A percentile compares a stretch with the other conserved stretches of the same genome.
Evolutionary conservation across 2,329 filamentous ascomycete species (phyloP).

Genomic region (Botrytis paeoniae): DNA sequence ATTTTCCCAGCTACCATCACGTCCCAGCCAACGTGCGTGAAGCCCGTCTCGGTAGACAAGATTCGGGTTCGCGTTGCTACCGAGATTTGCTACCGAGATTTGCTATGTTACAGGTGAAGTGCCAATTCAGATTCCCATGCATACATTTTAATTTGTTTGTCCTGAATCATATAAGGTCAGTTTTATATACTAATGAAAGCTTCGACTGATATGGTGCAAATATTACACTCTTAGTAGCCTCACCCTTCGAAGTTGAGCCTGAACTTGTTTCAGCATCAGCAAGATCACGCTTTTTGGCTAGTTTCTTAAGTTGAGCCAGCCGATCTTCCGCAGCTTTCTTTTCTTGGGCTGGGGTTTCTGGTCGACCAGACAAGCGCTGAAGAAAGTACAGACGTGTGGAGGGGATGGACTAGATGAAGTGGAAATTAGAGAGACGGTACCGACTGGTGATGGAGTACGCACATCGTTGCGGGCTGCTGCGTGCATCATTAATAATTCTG

Average conservation of each 20-base stretch:
- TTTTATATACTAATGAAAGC: neutral
- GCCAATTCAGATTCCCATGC: too few species aligned
- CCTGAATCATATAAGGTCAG: neutral
- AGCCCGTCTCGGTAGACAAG: neutral
- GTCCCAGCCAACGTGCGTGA: neutral
- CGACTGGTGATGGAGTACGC: slow-evolving; percentile 31
- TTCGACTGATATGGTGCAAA: neutral
- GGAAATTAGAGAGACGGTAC: neutral
- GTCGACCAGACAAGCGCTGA: slow-evolving; percentile 38
- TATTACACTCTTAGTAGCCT: neutral
- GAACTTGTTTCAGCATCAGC: neutral
- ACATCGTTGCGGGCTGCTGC: slow-evolving; percentile 55
- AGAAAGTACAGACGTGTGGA: slow-evolving; percentile 56
- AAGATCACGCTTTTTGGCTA: neutral
- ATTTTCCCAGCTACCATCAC: neutral
- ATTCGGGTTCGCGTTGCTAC: neutral
- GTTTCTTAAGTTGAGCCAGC: slow-evolving; percentile 3
- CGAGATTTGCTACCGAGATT: neutral
- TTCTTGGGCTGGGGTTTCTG: slow-evolving; percentile 10
- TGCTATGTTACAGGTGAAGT: neutral
- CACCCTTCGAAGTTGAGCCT: neutral
- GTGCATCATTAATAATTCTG: slow-evolving; percentile 58
- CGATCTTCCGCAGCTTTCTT: neutral
- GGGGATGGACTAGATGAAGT: slow-evolving; percentile 48
- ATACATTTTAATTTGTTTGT: neutral